Conservation (phyloP, 192 early-diverging fungal genomes). For the Podila horticola region DNA sequence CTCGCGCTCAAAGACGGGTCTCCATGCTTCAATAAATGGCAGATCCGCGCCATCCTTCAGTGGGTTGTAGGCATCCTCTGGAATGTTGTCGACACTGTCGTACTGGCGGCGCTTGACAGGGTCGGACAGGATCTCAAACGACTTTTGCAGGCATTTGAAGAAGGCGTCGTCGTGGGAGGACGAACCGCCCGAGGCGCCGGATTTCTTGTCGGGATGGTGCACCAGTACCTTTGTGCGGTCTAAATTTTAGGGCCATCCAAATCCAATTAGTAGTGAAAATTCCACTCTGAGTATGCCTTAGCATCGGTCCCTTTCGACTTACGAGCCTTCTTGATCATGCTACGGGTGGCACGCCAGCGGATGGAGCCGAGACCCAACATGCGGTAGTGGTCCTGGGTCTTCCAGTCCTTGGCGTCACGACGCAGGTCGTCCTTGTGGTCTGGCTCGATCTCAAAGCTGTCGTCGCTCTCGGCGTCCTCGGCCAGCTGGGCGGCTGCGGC, state of each 20-base stretch:
- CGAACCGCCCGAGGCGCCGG: conserved; percentile 43
- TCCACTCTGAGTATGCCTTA: too few relatives aligned
- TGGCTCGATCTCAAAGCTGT: conserved; percentile 63
- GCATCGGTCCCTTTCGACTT: conserved; percentile 4
- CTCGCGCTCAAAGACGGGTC: conserved; percentile 77
- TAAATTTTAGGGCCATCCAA: too few relatives aligned
- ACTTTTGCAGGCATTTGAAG: conserved; percentile 85
- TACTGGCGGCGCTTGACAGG: conserved; percentile 75
- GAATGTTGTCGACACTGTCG: conserved; percentile 82
- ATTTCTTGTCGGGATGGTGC: conserved; percentile 87
- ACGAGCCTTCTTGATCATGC: conserved; percentile 81
- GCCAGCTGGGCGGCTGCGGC: conserved; percentile 20
- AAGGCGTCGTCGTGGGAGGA: conserved; percentile 69
- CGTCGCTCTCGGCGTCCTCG: conserved; percentile 51
- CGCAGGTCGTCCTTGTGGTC: conserved; percentile 70
- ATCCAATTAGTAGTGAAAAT: too few relatives aligned
- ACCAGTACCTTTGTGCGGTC: conserved; percentile 58
- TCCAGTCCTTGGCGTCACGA: conserved; percentile 81
- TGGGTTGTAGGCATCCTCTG: conserved; percentile 69
- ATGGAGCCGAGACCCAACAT: conserved; percentile 76
- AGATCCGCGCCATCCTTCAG: conserved; percentile 37
- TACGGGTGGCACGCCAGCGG: conserved; percentile 73
- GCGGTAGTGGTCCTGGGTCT: conserved; percentile 87
- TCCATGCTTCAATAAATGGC: conserved; percentile 54
- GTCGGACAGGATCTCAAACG: conserved; percentile 80